Evolutionary conservation across 2,329 filamentous ascomycete species (phyloP).

Genomic region (Hypomyces perniciosus): DNA sequence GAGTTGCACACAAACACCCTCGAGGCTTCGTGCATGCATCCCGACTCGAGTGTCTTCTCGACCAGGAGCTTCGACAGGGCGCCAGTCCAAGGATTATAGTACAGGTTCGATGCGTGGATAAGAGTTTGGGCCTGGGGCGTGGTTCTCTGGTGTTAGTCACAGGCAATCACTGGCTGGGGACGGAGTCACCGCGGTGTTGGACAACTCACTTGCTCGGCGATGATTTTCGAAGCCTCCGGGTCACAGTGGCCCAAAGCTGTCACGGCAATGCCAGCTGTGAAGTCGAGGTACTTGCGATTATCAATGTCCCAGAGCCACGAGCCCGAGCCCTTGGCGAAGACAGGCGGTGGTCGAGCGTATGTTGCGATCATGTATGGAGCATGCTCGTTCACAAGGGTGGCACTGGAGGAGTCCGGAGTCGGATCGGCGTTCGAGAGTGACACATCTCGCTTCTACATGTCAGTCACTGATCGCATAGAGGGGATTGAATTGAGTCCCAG

Average conservation of each 20-base stretch:
- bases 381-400: conserved; percentile 67
- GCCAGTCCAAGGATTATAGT: conserved; percentile 95
- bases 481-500: neutral
- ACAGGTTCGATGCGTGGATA: conserved; percentile 90
- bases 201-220: conserved; percentile 64
- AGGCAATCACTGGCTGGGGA: neutral
- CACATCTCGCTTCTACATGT: conserved; percentile 23
- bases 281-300: conserved; percentile 83
- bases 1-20: conserved; percentile 94
- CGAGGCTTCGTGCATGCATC: conserved; percentile 73
- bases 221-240: conserved; percentile 64
- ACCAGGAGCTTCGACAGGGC: conserved; percentile 80
- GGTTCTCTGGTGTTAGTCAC: neutral
- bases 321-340: conserved; percentile 84
- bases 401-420: conserved; percentile 64
- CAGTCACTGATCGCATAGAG: neutral
- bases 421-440: conserved; percentile 64
- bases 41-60: conserved; percentile 70
- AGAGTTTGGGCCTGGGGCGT: conserved; percentile 58
- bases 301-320: conserved; percentile 88
- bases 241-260: conserved; percentile 90
- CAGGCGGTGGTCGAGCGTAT: conserved; percentile 81
- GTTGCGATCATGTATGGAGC: conserved; percentile 91
- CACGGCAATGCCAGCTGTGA: conserved; percentile 94
- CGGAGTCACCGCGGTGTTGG: neutral